Base-by-base conservation (phyloP, 2,329 filamentous ascomycete species). In the Botrytis aclada region DNA sequence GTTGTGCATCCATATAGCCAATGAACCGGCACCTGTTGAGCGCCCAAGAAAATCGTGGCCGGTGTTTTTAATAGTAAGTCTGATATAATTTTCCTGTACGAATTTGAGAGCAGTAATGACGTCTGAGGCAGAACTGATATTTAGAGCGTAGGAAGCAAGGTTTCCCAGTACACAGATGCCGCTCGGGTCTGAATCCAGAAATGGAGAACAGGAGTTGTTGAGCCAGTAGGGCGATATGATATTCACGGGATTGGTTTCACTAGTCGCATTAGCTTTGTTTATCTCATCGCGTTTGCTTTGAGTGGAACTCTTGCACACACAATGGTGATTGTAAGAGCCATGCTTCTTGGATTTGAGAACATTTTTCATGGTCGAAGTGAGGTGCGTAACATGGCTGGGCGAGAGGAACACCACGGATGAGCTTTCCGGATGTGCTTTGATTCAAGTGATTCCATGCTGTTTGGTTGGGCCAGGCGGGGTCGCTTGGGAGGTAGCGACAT, bases 31-130 rank as follows among this genome's bases (percentile, higher is more conserved):
- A 39, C 85, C 85, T 4, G 82, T 82, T 0, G 84, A 85, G 70
- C 83, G 83, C n/a, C 84, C 84, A n/a, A 81, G 81, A 73, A 83
- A 86, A 75, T 83, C 83, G 74, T 85, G 83, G 4, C 84, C 83
- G 2, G 83, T 85, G 73, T 84, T 85, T 75, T 82, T 83, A 64
- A 81, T 78, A 1, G 77, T 79, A 10, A 81, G 72, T 9, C 79
- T 80, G 32, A 82, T 76, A 20, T 77, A 78, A 1, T 76, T 73
- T 39, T 80, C 76, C n/a, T 72, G 74, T 41, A 81, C 80, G 72
- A 83, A 83, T 32, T 75, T 73, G 32, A 83, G 75, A 14, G 69
- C 63, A 12, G 72, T 45, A 39, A 58, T 54, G 7, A 74, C 16
- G 45, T 74, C 69, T 20, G 34, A 25, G 20, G 62, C 61, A 1